A percentile compares a stretch with the other conserved stretches of the same genome.
These are phyloP conservation scores for Fusarium burgessii DNA, from an alignment of 2,329 filamentous ascomycete species.

Conservation along the genomic window DNA sequence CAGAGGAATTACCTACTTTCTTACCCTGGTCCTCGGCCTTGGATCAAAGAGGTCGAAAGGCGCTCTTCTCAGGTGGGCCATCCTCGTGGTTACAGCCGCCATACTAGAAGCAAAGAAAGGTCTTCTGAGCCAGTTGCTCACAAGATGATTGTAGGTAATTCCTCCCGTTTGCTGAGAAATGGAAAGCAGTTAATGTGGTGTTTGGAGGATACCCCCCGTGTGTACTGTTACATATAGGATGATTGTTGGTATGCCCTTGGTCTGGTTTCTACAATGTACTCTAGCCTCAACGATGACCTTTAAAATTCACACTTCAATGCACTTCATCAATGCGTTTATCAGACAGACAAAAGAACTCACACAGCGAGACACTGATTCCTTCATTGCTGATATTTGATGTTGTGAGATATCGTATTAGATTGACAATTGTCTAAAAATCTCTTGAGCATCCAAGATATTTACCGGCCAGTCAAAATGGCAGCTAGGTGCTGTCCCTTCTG, in stretches of 20 bases:
- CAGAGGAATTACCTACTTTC: conserved; percentile 66
- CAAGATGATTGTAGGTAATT: conserved; percentile 34
- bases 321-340: background rate
- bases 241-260: background rate
- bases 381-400: background rate
- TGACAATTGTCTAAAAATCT: background rate
- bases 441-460: conserved; percentile 6
- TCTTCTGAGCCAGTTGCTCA: conserved; percentile 49
- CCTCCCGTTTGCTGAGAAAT: background rate
- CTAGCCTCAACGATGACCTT: background rate
- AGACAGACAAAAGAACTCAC: background rate
- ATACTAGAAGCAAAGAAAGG: conserved; percentile 52
- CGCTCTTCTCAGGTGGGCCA: conserved; percentile 64
- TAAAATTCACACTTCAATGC: background rate
- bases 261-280: conserved; percentile 9
- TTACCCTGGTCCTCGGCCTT: conserved; percentile 62
- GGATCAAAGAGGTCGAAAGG: conserved; percentile 63
- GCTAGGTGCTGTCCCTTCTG: conserved; percentile 66
- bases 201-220: background rate
- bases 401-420: conserved; percentile 39
- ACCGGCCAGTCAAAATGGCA: conserved; percentile 52
- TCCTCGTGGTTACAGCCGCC: conserved; percentile 56
- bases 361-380: background rate
- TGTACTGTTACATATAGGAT: background rate
- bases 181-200: background rate